phyloP scores from a whole-genome alignment of 176 grass and related monocot genomes.

The Cymbopogon citratus region DNA sequence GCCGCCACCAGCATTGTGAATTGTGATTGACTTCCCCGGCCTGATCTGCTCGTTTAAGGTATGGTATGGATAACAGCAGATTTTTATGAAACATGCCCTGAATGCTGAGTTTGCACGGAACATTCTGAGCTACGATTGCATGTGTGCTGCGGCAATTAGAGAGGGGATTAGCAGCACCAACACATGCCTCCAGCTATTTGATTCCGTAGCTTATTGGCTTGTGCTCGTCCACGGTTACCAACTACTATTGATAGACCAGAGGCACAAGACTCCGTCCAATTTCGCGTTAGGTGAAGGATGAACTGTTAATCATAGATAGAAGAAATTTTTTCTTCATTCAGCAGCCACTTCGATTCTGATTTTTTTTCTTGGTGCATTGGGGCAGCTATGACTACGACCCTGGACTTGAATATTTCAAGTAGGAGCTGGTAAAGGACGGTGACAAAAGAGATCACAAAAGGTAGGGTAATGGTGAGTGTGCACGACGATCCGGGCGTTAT shows the following conservation, averaged over 20 bases:
- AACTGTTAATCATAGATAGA: background rate
- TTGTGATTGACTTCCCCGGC: background rate
- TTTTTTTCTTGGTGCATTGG: slow-evolving; percentile 15
- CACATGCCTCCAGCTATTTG: slow-evolving; percentile 52
- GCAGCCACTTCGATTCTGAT: background rate
- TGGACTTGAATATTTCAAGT: slow-evolving; percentile 21
- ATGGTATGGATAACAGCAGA: background rate
- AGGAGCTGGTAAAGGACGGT: slow-evolving; percentile 35
- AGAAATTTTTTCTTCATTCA: background rate
- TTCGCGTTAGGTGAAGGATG: slow-evolving; percentile 36
- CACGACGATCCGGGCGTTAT: slow-evolving; percentile 31
- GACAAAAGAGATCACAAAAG: background rate
- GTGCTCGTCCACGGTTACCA: slow-evolving; percentile 1
- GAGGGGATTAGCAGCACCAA: slow-evolving; percentile 9
- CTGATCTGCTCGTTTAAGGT: background rate
- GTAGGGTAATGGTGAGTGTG: background rate
- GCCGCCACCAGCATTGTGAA: background rate
- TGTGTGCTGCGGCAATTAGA: slow-evolving; percentile 24
- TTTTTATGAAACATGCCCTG: background rate
- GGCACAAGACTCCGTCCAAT: background rate
- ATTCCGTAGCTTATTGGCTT: slow-evolving; percentile 15
- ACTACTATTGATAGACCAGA: background rate
- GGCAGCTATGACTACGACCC: slow-evolving; percentile 13
- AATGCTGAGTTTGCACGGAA: slow-evolving; percentile 25
- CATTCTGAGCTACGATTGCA: slow-evolving; percentile 18